Percentiles rank a stretch among this genome's conserved stretches.
phyloP scores from a whole-genome alignment of 208 protist genomes.

The Phytomonas sp. region DNA sequence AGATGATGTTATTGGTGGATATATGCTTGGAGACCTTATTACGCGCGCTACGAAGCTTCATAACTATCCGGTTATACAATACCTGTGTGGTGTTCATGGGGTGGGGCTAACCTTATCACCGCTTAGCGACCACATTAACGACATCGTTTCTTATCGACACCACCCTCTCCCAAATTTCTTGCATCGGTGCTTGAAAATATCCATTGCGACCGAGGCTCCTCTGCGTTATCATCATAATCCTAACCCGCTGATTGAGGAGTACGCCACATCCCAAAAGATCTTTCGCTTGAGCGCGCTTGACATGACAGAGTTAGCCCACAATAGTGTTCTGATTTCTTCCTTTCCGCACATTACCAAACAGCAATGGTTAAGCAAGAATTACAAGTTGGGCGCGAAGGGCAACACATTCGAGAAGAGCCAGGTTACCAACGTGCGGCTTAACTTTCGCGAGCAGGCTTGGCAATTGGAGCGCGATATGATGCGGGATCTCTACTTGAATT shows the following conservation, averaged over 20 bases:
- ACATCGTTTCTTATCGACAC: slow-evolving; percentile 88
- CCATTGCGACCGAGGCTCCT: slow-evolving; percentile 96
- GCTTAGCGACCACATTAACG: slow-evolving; percentile 95
- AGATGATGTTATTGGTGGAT: slow-evolving; percentile 90
- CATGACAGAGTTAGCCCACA: slow-evolving; percentile 83
- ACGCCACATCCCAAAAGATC: slow-evolving; percentile 84
- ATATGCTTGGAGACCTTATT: slow-evolving; percentile 92
- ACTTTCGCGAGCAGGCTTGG: slow-evolving; percentile 83
- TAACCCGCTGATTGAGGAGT: slow-evolving; percentile 79
- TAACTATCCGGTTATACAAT: slow-evolving; percentile 94
- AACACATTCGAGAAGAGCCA: slow-evolving; percentile 77
- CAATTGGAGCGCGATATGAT: slow-evolving; percentile 76
- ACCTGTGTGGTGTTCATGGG: slow-evolving; percentile 95
- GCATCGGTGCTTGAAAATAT: slow-evolving; percentile 92
- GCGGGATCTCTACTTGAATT: slow-evolving; percentile 58
- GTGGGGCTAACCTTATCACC: slow-evolving; percentile 96
- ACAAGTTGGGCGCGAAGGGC: slow-evolving; percentile 31
- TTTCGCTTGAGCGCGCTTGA: slow-evolving; percentile 79
- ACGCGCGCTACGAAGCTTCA: slow-evolving; percentile 93
- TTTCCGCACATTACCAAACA: slow-evolving; percentile 67
- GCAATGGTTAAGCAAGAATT: slow-evolving; percentile 76
- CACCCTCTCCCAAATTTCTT: slow-evolving; percentile 94
- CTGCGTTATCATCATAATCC: slow-evolving; percentile 84
- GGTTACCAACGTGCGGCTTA: slow-evolving; percentile 74
- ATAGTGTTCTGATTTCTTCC: slow-evolving; percentile 81